Percentiles rank a stretch among this genome's conserved stretches.
phyloP scores from a whole-genome alignment of 768 basidiomycete genomes.

The Kwoniella mangroviensis region DNA sequence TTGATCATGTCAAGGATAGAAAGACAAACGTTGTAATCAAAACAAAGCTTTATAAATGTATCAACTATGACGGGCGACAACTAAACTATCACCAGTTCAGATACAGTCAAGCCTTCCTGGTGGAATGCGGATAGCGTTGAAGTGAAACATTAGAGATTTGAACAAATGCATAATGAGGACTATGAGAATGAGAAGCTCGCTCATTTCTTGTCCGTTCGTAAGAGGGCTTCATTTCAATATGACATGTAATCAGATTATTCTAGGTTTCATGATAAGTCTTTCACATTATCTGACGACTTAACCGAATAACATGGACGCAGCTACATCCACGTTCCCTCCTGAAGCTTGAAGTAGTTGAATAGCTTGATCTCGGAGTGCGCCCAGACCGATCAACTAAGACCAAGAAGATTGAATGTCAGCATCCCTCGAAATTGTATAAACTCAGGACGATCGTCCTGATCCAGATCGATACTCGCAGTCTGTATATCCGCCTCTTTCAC shows the following conservation, averaged over 20 bases:
- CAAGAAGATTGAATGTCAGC: not conserved
- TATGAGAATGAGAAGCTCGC: too few relatives aligned
- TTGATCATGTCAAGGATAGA: not conserved
- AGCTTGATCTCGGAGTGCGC: conserved; percentile 76
- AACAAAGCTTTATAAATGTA: not conserved
- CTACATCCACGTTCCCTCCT: conserved; percentile 83
- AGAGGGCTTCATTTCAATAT: too few relatives aligned
- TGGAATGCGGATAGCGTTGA: too few relatives aligned
- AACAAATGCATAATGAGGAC: too few relatives aligned
- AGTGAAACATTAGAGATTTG: too few relatives aligned
- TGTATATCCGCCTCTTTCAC: conserved; percentile 68
- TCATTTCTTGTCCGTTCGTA: too few relatives aligned
- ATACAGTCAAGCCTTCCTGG: too few relatives aligned
- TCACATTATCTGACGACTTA: conserved; percentile 1
- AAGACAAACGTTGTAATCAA: conserved; percentile 1
- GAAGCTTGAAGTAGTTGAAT: conserved; percentile 75
- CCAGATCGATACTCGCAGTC: conserved; percentile 53
- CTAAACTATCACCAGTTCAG: too few relatives aligned
- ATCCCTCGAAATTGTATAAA: too few relatives aligned
- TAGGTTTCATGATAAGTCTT: too few relatives aligned
- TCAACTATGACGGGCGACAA: not conserved
- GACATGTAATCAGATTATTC: too few relatives aligned
- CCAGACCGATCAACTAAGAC: conserved; percentile 70
- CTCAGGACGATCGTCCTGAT: too few relatives aligned
- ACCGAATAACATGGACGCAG: conserved; percentile 80